Conservation (phyloP, 2,329 filamentous ascomycete species). For the Beauveria sp. region DNA sequence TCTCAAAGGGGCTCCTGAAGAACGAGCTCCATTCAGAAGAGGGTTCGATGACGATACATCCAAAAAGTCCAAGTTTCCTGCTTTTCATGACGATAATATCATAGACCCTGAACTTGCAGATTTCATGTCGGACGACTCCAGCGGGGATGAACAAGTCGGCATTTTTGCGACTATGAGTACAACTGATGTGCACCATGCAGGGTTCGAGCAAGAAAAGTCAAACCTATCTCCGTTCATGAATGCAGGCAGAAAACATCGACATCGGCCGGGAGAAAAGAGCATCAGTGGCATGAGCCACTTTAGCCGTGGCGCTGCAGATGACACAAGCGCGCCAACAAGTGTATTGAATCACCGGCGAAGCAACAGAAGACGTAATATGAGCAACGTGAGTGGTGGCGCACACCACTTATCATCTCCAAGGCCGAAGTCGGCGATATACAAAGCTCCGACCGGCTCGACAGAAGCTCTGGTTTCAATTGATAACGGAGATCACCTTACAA, state of each 20-base stretch:
- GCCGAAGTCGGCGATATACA: constrained; percentile 48
- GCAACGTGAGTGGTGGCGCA: constrained; percentile 57
- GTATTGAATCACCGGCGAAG: constrained; percentile 54
- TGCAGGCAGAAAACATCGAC: constrained; percentile 66
- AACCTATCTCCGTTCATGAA: constrained; percentile 67
- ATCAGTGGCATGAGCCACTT: constrained; percentile 62
- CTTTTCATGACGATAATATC: constrained; percentile 98
- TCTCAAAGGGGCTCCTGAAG: constrained; percentile 64
- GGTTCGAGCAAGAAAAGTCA: constrained; percentile 65
- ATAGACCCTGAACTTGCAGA: constrained; percentile 94
- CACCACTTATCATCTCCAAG: constrained; percentile 68
- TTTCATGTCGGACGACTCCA: constrained; percentile 94
- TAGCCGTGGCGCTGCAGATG: constrained; percentile 58
- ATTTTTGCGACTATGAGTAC: constrained; percentile 72
- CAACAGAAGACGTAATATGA: constrained; percentile 71
- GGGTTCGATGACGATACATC: constrained; percentile 57
- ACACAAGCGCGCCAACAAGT: constrained; percentile 47
- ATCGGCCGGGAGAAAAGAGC: constrained; percentile 68
- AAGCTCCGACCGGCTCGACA: constrained; percentile 46
- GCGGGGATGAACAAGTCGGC: constrained; percentile 84
- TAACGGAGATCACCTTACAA: constrained; percentile 33
- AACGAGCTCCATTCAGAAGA: constrained; percentile 82
- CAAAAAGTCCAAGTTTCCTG: constrained; percentile 63
- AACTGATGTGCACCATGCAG: constrained; percentile 54
- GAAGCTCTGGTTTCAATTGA: constrained; percentile 45